Evolutionary conservation across 768 basidiomycete genomes (phyloP), one percentile per base, ranked within the genome.

Genomic region (Amanita fuliginea): DNA sequence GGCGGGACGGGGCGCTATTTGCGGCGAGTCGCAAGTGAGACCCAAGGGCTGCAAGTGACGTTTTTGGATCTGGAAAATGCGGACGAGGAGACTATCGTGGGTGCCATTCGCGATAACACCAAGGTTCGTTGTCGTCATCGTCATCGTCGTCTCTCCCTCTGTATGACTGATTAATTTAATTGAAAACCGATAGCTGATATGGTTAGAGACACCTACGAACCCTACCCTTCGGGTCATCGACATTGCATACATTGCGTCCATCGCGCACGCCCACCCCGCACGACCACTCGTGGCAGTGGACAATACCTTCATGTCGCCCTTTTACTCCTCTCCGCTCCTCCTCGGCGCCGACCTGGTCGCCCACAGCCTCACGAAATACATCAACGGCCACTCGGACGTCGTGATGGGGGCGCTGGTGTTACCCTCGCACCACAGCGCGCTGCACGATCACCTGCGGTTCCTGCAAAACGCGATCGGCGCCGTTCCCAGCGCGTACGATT

Each of bases 151-250:
- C 6, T 22, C 4, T 22, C 3, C 4, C 22, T 22, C 22, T 48
- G 18, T 2, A 18, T 33, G n/a, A 19, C 30, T 28, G 9, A 11
- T 10, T 2, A 44, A 8, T n/a, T 1, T 1, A n/a, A n/a, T n/a
- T n/a, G n/a, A n/a, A 8, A 8, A 28, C 8, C 7, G 7, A 6
- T 53, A 95, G 89, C 71, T 96, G 8, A 76, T 99, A 49, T 97
- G 93, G 92, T 80, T 96, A 55, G 95, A 99, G 66, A 74, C 88
- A 0, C 95, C 93, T 0, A 98, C 95, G 3, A 98, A 97, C 68
- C 95, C 95, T 0, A 90, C 90, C 1, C 80, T 98, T 8, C 81
- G 87, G 14, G 68, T 97, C 33, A 81, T 94, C 34, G 86, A 91
- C 59, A 82, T 98, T 60, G 64, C 72, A 1, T 77, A 80, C 47